Base-by-base conservation (phyloP, 352 stramenopile species). In the Globisporangium uncinulatum region DNA sequence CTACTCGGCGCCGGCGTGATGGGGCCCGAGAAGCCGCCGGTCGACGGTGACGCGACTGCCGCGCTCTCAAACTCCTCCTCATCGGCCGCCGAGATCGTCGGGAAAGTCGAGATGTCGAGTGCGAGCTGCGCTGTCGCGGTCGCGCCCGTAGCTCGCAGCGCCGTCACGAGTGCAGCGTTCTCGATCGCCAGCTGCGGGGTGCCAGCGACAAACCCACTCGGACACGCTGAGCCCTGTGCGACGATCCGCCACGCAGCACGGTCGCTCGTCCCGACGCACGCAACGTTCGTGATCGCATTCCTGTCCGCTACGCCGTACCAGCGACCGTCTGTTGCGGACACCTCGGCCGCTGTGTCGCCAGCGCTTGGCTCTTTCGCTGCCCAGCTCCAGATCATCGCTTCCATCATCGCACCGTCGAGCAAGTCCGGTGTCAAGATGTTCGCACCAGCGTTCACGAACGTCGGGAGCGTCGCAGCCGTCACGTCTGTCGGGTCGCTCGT, bases 341-440 rank as follows among this genome's bases (percentile, higher is more conserved):
- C 57, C 60, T 79, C 62, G 20, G 73, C 77, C 9, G 62, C 67
- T 0, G 63, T 66, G 4, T 74, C 73, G 2, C 67, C 70, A 8
- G 64, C 62, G 17, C 62, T 62, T 24, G 78, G 78, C 44, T 88
- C 78, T 31, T 76, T 73, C 36, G 67, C 45, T 2, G 79, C 79
- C 74, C 78, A 90, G 2, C 63, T 75, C 80, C 80, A 90, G 14
- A 90, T 60, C 70, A 86, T 70, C 0, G 77, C 74, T 4, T 72
- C 61, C 65, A 88, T 68, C 11, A 65, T 50, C 8, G 59, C 46
- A 9, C 75, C 77, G 29, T 87, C 77, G n/a, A 90, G 47, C 31
- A 63, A 63, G 51, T 90, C 80, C 3, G 78, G 71, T 4, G 80
- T 71, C 13, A 86, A 29, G 39, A 89, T 63, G 53, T 88, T 88